Evolutionary conservation across 768 basidiomycete species (phyloP), one percentile per base, ranked within the genome.

Genomic region (Russula earlei): DNA sequence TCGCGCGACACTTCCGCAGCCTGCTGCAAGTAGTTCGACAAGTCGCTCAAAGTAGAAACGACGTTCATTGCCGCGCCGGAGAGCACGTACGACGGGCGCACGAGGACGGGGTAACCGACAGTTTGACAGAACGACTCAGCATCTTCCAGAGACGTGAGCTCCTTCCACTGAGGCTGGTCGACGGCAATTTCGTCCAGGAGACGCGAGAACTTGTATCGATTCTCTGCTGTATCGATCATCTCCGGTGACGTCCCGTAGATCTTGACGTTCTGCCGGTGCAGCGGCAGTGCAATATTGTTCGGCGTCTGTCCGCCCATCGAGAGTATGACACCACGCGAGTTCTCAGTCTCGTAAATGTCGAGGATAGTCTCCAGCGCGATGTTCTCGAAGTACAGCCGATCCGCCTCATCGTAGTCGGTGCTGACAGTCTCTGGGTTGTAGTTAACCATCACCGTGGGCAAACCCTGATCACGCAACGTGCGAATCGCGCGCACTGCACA

Each of bases 31-130:
- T 97, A 99, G 68, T 83, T 91, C 43, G 82, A 82, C 40, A 99
- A 77, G 68, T 98, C 96, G 66, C 95, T 86, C 41, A 79, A 77
- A 11, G 91, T 94, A 55, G 87, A 98, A 14, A 97, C 96, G 55
- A 99, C 95, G 68, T 99, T 99, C 96, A 99, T 99, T 24, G 96
- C 96, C 2, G 95, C 96, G 43, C 96, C 96, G 2, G 96, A 99
- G n/a, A 99, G 82, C 48, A 98, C 95, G 67, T 98, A 99, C 0
- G 95, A 99, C 0, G 95, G 95, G 55, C 95, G 84, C 20, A 98
- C 95, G 31, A 99, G 83, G 41, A 98, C 95, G 4, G 95, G 95
- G 69, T 89, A 98, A 4, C 89, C 89, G 55, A 96, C 96, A 62
- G 85, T 85, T 62, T 87, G 80, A 70, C 96, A 98, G 79, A 99